Percentiles rank a stretch among this genome's conserved stretches.
Evolutionary conservation across 1,284 basidiomycete species (phyloP).

Genomic region (Anthracocystis panici-leucophaei): DNA sequence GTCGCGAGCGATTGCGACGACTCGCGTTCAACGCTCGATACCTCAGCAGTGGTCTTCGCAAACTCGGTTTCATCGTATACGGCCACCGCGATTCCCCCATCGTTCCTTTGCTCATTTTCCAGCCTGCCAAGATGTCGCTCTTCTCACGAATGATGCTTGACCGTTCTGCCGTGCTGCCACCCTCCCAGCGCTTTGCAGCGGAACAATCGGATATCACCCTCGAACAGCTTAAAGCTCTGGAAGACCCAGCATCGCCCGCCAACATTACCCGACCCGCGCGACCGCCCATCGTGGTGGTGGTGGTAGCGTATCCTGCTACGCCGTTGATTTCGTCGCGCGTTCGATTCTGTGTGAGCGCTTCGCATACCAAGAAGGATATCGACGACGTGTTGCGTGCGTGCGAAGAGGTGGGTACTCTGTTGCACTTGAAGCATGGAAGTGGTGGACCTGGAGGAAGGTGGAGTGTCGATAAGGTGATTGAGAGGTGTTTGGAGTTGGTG

Average conservation of each 20-base stretch:
- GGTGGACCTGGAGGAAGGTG: slow-evolving; percentile 79
- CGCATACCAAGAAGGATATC: slow-evolving; percentile 97
- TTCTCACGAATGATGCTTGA: slow-evolving; percentile 68
- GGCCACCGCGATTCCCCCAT: slow-evolving; percentile 92
- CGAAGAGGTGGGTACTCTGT: slow-evolving; percentile 88
- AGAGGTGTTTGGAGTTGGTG: slow-evolving; percentile 82
- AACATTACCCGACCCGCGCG: slow-evolving; percentile 49
- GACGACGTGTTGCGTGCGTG: slow-evolving; percentile 87
- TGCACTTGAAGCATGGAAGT: slow-evolving; percentile 82
- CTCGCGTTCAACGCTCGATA: slow-evolving; percentile 96
- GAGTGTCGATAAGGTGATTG: slow-evolving; percentile 82
- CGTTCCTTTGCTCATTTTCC: slow-evolving; percentile 91
- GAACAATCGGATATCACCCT: slow-evolving; percentile 45
- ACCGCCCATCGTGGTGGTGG: slow-evolving; percentile 66
- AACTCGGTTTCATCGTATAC: slow-evolving; percentile 97
- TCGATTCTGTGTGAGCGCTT: slow-evolving; percentile 91
- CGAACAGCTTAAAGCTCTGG: slow-evolving; percentile 45
- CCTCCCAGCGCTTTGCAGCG: slow-evolving; percentile 55
- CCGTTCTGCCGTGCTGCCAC: slow-evolving; percentile 57
- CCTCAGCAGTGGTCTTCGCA: slow-evolving; percentile 85
- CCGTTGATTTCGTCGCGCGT: slow-evolving; percentile 89
- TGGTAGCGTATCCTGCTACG: slow-evolving; percentile 78
- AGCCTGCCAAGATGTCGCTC: slow-evolving; percentile 76
- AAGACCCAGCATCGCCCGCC: slow-evolving; percentile 47
- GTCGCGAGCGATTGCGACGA: slow-evolving; percentile 82